Base-by-base conservation (phyloP, 305 asterid species). In the Salvia sclarea region DNA sequence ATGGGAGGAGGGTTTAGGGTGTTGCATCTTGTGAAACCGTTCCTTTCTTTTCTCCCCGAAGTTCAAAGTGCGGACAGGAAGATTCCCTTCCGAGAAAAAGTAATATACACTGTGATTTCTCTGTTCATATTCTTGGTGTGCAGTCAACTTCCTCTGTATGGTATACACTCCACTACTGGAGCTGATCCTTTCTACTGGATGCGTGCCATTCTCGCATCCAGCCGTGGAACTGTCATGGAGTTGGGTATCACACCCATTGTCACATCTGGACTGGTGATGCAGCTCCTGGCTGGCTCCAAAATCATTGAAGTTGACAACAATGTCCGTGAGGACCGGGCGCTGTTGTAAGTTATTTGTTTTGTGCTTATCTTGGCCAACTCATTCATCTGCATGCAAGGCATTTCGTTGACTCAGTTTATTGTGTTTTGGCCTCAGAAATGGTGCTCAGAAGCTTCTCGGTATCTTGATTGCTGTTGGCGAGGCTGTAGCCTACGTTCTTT, bases 181-280 rank as follows among this genome's bases (percentile, higher is more conserved):
- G 84, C 79, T 4, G 88, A 83, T 61, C 85, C 88, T 53, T 83
- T 83, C 77, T 83, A 81, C 74, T 78, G 85, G 85, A 81, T 83
- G 82, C 88, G 85, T 38, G 85, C 76, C 61, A 80, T 83, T 76
- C 84, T 83, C 11, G 85, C 85, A 12, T 81, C 85, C 8, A 78
- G 69, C 73, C 85, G 85, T 40, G 88, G 88, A 17, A 76, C 88
- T 41, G 84, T 83, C 56, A 83, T 83, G 86, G 88, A 83, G 74
- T 75, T 83, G 66, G 88, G 88, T 12, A 83, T 81, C 66, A 78
- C 88, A 16, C 84, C 88, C 56, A 81, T 81, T n/a, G 82, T 83
- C 60, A 83, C 88, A 4, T 78, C 84, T 66, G 84, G 84, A 50
- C 49, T 84, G 71, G 84, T 81, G 71, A 81, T 84, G 80, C 84